Evolutionary conservation across 805 yeast species (phyloP).

Genomic region (Zygosaccharomyces lentus): DNA sequence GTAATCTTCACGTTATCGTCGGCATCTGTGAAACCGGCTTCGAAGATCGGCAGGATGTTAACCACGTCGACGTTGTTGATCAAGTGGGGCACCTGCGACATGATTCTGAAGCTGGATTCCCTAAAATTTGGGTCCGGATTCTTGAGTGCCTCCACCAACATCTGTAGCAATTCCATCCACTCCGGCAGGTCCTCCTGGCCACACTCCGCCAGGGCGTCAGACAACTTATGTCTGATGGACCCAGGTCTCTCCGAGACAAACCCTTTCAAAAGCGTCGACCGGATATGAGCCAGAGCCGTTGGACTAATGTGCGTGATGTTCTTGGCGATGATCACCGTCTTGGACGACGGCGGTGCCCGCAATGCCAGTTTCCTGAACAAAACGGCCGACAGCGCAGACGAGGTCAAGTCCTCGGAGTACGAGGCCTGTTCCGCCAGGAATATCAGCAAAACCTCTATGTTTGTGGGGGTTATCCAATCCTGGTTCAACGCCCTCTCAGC

Average conservation of each 20-base stretch:
- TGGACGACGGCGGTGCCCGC: conserved; percentile 59
- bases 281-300: conserved; percentile 56
- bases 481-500: conserved; percentile 73
- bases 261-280: conserved; percentile 65
- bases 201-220: conserved; percentile 92
- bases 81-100: conserved; percentile 77
- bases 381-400: conserved; percentile 76
- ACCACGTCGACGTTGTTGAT: conserved; percentile 55
- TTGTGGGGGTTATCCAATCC: conserved; percentile 68
- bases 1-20: conserved; percentile 84
- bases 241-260: conserved; percentile 64
- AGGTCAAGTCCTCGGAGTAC: conserved; percentile 53
- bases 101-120: conserved; percentile 87
- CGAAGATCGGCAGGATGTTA: conserved; percentile 64
- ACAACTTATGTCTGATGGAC: conserved; percentile 80
- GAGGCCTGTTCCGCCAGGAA: conserved; percentile 81
- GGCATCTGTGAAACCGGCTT: conserved; percentile 73
- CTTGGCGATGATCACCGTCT: conserved; percentile 64
- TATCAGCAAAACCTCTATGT: conserved; percentile 64
- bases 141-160: conserved; percentile 62
- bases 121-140: conserved; percentile 60
- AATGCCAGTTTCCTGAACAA: conserved; percentile 82
- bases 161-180: conserved; percentile 80
- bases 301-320: conserved; percentile 67
- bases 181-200: conserved; percentile 61